phyloP scores from a whole-genome alignment of 306 rosid genomes.

The Coriaria nepalensis region DNA sequence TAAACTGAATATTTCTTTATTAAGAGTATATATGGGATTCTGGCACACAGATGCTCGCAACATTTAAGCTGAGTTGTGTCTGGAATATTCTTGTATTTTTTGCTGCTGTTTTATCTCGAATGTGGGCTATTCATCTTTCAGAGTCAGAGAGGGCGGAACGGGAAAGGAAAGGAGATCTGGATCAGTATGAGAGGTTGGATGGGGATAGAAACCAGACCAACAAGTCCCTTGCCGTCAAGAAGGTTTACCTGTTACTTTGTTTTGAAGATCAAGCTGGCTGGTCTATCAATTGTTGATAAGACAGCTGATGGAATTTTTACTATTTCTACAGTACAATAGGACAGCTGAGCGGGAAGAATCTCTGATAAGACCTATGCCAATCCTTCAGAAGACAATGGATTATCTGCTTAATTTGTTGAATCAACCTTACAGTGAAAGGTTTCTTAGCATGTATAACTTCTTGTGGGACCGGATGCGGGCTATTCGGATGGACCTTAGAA shows the following conservation, averaged over 20 bases:
- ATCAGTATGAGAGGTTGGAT: conserved; percentile 74
- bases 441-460: conserved; percentile 79
- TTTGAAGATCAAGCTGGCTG: not conserved
- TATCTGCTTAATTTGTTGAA: conserved; percentile 68
- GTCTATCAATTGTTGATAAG: conserved; percentile 2
- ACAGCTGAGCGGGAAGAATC: conserved; percentile 96
- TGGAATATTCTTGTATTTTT: no score
- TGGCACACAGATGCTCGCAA: no score
- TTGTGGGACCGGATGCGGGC: conserved; percentile 99
- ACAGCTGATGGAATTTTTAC: conserved; percentile 9
- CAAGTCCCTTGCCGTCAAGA: conserved; percentile 78
- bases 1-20: conserved; percentile 4
- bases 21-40: not conserved
- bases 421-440: conserved; percentile 62
- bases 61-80: no score
- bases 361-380: conserved; percentile 86
- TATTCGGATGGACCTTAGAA: conserved; percentile 91
- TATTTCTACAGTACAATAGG: conserved; percentile 59
- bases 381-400: conserved; percentile 62
- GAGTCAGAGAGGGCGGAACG: conserved; percentile 90
- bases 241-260: conserved; percentile 33
- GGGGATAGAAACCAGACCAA: conserved; percentile 91
- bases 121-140: conserved; percentile 19
- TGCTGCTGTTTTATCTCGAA: no score
- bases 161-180: conserved; percentile 98